Evolutionary conservation across 495 filamentous ascomycete genomes (phyloP), one percentile per base, ranked within the genome.

Genomic region (Parathielavia appendiculata): DNA sequence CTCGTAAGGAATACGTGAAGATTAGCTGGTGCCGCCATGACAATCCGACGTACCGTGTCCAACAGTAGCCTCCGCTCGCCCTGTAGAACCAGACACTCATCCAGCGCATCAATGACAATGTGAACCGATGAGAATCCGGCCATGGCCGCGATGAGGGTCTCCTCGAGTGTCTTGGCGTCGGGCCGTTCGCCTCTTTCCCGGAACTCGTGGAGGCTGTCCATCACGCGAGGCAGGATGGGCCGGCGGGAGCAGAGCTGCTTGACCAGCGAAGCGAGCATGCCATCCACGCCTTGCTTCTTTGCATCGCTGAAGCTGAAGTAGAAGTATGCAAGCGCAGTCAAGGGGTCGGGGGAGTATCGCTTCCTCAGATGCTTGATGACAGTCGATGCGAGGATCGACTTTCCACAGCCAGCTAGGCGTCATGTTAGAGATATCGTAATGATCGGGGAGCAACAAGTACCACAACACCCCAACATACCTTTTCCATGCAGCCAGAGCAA

Each of bases 251-350:
- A 51, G 34, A 51, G 48, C 30, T 51, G 48, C 30, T 36, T 36
- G 30, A 38, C 19, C 2, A 51, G 19, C 10, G 48, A 51, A 0
- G 48, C 16, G 1, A 51, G 7, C 48, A 36, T 20, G 10, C n/a
- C 16, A 20, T 13, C 30, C n/a, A 22, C 7, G n/a, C 13, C 20
- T 14, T 51, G 48, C 30, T 51, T 51, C 22, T 13, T 19, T 11
- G 4, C 10, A 14, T 51, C 48, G 19, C 48, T 51, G 30, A 51
- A 51, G 34, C 32, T 36, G 30, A 51, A 51, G 34, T 51, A 51
- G 32, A 51, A 51, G 1, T 51, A 51, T 2, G 30, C 48, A 36
- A 51, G 34, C 17, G 32, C 48, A 19, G 32, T 51, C n/a, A 1
- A 14, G 1, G 48, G 48, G 48, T 35, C 30, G 34, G 30, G 10